Evolutionary conservation across 1,284 basidiomycete species (phyloP), one percentile per base, ranked within the genome.

Genomic region (Moesziomyces sp.): DNA sequence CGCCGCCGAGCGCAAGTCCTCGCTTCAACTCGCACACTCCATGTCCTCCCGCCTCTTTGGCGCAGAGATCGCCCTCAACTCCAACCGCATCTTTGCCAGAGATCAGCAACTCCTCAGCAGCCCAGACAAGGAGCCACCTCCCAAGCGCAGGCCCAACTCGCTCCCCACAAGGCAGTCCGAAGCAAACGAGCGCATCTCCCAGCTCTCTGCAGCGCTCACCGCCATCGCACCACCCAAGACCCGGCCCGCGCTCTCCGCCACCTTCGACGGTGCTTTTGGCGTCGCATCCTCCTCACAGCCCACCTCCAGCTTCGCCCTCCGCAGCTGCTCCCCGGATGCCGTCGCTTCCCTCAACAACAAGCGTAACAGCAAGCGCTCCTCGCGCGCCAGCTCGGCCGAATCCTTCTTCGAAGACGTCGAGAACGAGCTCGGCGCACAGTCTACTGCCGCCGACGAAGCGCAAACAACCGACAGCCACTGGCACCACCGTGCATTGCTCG

Each of bases 41-140:
- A 68, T 68, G 63, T 64, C 60, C 28, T 73, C 62, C 23, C 60
- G 79, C 34, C 63, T 79, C 40, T 80, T 80, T 56, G 79, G 77
- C 28, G 78, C 74, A 14, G 76, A 79, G 59, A 65, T 80, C 56
- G 70, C 77, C 11, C 55, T 79, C 59, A 79, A 79, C 48, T 61
- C 61, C 9, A 59, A 62, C 10, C 52, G 48, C 43, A 65, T 58
- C 46, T 61, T 59, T 56, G 64, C 64, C 13, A 44, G 50, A 7
- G 61, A 73, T 16, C 53, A 59, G 11, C 63, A 67, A 26, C 19
- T 64, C 16, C 53, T 73, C 7, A 72, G 64, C 58, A 80, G 78
- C 61, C 71, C 74, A 10, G 76, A 77, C 62, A 76, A 76, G 65
- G 76, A 78, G 58, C 76, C 72, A 13, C 77, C 77, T 5, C 58